These are phyloP conservation scores for Gaeumannomyces tritici DNA, from an alignment of 2,329 filamentous ascomycete species.

Conservation along the genomic window DNA sequence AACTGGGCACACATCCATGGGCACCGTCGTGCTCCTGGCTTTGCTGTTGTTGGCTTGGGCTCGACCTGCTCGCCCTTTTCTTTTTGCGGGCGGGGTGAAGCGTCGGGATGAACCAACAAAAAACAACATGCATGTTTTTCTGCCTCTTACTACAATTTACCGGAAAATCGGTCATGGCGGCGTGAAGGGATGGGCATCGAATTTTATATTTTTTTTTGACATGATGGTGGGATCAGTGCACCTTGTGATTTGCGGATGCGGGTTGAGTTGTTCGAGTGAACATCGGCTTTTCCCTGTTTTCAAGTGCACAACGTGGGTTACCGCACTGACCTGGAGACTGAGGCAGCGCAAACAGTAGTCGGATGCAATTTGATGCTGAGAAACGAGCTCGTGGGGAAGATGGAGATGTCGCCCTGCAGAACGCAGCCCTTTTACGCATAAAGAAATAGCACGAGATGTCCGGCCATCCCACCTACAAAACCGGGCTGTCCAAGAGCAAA, in stretches of 20 bases:
- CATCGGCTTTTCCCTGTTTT: too few species aligned
- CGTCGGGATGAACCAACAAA: conserved; percentile 1
- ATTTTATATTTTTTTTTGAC: conserved; percentile 15
- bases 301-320: too few species aligned
- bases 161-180: conserved; percentile 15
- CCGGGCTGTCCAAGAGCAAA: too few species aligned
- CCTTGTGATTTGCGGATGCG: neutral
- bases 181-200: conserved; percentile 22
- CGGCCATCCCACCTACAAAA: too few species aligned
- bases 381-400: too few species aligned
- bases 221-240: conserved; percentile 10
- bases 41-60: conserved; percentile 2
- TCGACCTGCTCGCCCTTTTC: neutral
- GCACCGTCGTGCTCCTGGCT: conserved; percentile 1
- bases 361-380: too few species aligned
- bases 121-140: conserved; percentile 1
- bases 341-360: too few species aligned
- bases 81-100: neutral
- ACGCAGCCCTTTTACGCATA: too few species aligned
- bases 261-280: too few species aligned
- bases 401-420: too few species aligned
- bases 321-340: too few species aligned
- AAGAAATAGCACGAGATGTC: too few species aligned
- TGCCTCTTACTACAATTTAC: conserved; percentile 6
- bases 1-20: neutral